Evolutionary conservation across 371 early-diverging fungal genomes (phyloP).

Genomic region (Mortierella sp.): DNA sequence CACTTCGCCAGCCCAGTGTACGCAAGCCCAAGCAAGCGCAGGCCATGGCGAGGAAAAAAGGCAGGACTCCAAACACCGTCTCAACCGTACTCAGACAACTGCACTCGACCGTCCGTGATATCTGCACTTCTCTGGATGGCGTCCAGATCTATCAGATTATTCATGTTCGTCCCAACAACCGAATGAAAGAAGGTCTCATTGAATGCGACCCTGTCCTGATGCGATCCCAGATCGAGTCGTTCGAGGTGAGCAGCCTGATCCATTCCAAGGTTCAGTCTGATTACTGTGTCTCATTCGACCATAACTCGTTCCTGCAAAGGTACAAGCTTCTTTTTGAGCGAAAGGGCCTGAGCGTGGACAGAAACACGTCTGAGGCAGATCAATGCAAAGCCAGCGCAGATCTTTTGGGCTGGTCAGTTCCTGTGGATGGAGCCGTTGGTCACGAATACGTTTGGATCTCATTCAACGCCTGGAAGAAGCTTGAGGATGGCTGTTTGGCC

Average conservation of each 20-base stretch:
- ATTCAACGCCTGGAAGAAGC: constrained; percentile 16
- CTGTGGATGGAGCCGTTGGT: constrained; percentile 41
- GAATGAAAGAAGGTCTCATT: constrained; percentile 55
- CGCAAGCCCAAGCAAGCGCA: constrained; percentile 54
- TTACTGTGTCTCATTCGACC: constrained; percentile 46
- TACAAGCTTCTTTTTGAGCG: constrained; percentile 39
- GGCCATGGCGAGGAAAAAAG: constrained; percentile 36
- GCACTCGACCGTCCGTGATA: constrained; percentile 73
- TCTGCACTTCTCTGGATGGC: constrained; percentile 76
- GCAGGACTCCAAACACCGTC: constrained; percentile 50
- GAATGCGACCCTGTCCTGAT: constrained; percentile 49
- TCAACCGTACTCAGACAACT: constrained; percentile 78
- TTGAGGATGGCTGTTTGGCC: constrained; percentile 33
- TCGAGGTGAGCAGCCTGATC: constrained; percentile 18
- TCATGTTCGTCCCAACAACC: constrained; percentile 83
- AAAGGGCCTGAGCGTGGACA: constrained; percentile 19
- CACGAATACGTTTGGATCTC: constrained; percentile 40
- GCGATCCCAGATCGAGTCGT: constrained; percentile 44
- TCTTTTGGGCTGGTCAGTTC: constrained; percentile 23
- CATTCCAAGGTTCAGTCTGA: constrained; percentile 37
- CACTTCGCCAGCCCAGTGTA: constrained; percentile 67
- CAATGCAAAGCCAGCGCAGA: constrained; percentile 21
- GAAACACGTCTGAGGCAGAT: neutral
- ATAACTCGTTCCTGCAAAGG: constrained; percentile 34
- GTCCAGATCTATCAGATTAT: constrained; percentile 88